Percentiles rank a stretch among this genome's conserved stretches.
Conservation (phyloP, 257 asterid species). For the Verbena officinalis region DNA sequence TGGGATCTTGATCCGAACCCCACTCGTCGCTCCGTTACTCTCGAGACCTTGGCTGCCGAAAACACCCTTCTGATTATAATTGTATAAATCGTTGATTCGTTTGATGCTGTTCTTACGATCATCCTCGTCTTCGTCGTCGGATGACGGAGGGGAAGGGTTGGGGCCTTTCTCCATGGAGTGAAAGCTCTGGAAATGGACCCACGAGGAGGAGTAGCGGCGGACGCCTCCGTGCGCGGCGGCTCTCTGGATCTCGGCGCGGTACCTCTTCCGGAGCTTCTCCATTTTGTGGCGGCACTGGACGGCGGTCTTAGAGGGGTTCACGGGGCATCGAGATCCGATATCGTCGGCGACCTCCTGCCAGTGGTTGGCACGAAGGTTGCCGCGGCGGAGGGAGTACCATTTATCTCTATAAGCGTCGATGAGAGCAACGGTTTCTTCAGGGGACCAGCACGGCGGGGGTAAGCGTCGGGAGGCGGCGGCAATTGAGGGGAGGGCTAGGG, state of each 20-base stretch:
- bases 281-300: conserved; percentile 89
- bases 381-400: conserved; percentile 85
- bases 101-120: conserved; percentile 47
- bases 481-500: conserved; percentile 46
- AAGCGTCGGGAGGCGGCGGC: conserved; percentile 59
- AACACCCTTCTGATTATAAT: conserved; percentile 28
- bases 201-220: conserved; percentile 57
- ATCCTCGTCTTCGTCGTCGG: conserved; percentile 45
- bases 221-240: conserved; percentile 63
- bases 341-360: conserved; percentile 89
- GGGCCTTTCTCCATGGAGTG: conserved; percentile 80
- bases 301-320: conserved; percentile 49
- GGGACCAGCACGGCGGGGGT: conserved; percentile 92
- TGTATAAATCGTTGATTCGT: conserved; percentile 50
- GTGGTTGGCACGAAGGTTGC: conserved; percentile 74
- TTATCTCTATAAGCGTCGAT: conserved; percentile 70
- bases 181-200: conserved; percentile 83
- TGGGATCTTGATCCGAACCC: conserved; percentile 61
- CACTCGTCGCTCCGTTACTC: conserved; percentile 46
- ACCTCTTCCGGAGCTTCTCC: conserved; percentile 88
- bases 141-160: conserved; percentile 36
- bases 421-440: conserved; percentile 73
- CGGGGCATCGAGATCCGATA: conserved; percentile 54
- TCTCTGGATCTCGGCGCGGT: conserved; percentile 77
- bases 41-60: conserved; percentile 24